Base-by-base conservation (phyloP, 192 early-diverging fungal species). In the Phycomyces blakesleeanus region DNA sequence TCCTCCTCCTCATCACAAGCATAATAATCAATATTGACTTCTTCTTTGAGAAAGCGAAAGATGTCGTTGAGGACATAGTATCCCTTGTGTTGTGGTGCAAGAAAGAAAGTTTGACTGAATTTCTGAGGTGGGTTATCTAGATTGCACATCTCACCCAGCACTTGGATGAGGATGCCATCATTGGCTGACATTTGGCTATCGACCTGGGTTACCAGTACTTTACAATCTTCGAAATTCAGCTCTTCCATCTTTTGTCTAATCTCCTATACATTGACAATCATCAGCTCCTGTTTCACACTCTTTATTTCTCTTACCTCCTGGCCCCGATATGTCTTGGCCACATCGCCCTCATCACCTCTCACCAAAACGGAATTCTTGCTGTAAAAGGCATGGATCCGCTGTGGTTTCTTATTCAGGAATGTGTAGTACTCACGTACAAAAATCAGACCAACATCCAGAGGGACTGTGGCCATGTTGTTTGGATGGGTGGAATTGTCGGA, bases 351-450 rank as follows among this genome's bases (percentile, higher is more conserved):
- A 38, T 78, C 72, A 37, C 93, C 95, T 57, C 93, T 89, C 69
- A 91, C 83, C 67, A 87, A 87, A 25, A 76, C 83, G 15, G 93
- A 94, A 64, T 91, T 81, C 72, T 90, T 89, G 72, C 84, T 89
- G 82, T 94, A 97, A 77, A 94, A 95, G 66, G 77, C 82, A 78
- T 94, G 89, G 21, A 97, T 81, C 52, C 81, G 78, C 38, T 80
- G 59, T 22, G 93, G 93, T 22, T 91, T 84, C 67, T 86, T 87
- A 83, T 91, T 92, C 76, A 97, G 75, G 71, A 92, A 87, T 38
- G 89, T 93, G 78, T 97, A 97, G 77, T 94, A 97, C 71, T 95
- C 87, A 69, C 90, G 87, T 52, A 92, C 95, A 80, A 97, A 97
- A 65, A 94, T 83, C 88, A 89, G 88, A 29, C 93, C 93, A 53